A percentile compares a stretch with the other conserved stretches of the same genome.
These are phyloP conservation scores for Phanerochaete sordida DNA, from an alignment of 768 basidiomycete genomes.

Conservation along the genomic window DNA sequence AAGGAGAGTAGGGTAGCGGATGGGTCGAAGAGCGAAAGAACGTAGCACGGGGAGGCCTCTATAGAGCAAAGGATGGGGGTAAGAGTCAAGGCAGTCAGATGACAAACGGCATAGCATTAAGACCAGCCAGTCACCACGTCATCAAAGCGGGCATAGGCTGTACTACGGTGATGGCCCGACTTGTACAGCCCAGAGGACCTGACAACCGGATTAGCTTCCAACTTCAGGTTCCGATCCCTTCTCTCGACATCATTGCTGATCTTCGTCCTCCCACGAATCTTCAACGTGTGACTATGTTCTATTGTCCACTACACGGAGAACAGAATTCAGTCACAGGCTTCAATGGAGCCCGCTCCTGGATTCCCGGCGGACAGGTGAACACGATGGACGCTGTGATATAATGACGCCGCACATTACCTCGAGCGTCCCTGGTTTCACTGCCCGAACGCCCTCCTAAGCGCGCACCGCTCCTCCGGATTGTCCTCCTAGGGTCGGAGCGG, in stretches of 20 bases:
- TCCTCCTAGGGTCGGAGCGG: background rate
- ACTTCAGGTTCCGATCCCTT: constrained; percentile 2
- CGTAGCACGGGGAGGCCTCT: background rate
- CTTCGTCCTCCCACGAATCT: background rate
- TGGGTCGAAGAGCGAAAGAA: background rate
- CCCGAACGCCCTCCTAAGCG: background rate
- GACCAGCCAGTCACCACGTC: constrained; percentile 2
- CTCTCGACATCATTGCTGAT: constrained; percentile 2
- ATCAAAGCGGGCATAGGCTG: constrained; percentile 8
- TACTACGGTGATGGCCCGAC: constrained; percentile 5
- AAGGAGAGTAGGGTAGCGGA: background rate
- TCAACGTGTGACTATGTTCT: background rate
- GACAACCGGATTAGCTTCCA: constrained; percentile 8
- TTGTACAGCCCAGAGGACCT: background rate
- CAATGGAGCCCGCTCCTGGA: too few species aligned
- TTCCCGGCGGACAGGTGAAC: background rate
- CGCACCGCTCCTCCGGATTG: background rate
- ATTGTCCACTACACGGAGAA: background rate
- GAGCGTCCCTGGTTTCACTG: background rate
- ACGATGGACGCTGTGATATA: background rate
- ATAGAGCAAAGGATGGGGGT: background rate
- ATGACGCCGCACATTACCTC: background rate
- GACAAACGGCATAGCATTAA: constrained; percentile 3
- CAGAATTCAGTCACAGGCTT: too few species aligned
- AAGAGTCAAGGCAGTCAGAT: background rate